Conservation (phyloP, 2,329 filamentous ascomycete species). For the Daldinia sp. region DNA sequence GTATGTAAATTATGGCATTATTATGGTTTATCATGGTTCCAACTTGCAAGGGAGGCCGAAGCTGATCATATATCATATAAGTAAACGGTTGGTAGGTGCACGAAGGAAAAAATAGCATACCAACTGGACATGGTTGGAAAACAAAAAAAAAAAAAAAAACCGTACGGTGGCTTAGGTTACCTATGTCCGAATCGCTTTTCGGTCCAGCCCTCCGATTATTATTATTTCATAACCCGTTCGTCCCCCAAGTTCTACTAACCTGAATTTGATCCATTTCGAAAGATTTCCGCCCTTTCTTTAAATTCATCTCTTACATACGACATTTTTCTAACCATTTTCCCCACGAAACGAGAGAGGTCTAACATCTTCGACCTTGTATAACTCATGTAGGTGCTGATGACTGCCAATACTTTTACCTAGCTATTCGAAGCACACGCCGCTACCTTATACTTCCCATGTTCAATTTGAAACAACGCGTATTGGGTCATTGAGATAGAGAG, state of each 20-base stretch:
- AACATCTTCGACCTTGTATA: slow-evolving; percentile 13
- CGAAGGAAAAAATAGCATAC: slow-evolving; percentile 22
- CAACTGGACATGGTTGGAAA: not conserved
- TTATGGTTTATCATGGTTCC: slow-evolving; percentile 17
- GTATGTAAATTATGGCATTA: not conserved
- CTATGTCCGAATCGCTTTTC: slow-evolving; percentile 1
- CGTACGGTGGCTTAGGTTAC: slow-evolving; percentile 28
- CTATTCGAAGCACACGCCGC: slow-evolving; percentile 25
- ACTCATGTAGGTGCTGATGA: slow-evolving; percentile 1
- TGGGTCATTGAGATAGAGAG: slow-evolving; percentile 14
- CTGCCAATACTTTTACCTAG: slow-evolving; percentile 13
- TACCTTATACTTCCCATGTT: slow-evolving; percentile 38
- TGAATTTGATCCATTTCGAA: not conserved
- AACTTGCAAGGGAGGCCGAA: slow-evolving; percentile 21
- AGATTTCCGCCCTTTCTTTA: not conserved
- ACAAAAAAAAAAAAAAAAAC: too few relatives aligned
- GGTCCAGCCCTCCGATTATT: slow-evolving; percentile 22
- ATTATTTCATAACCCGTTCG: slow-evolving; percentile 26
- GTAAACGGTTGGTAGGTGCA: slow-evolving; percentile 11
- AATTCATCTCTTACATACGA: slow-evolving; percentile 4
- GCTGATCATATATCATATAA: slow-evolving; percentile 26
- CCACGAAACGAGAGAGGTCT: not conserved
- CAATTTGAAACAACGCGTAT: slow-evolving; percentile 41
- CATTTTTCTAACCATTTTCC: not conserved
- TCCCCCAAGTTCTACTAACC: slow-evolving; percentile 15